Evolutionary conservation across 2,329 filamentous ascomycete genomes (phyloP).

Genomic region (Botrytis pseudocinerea): DNA sequence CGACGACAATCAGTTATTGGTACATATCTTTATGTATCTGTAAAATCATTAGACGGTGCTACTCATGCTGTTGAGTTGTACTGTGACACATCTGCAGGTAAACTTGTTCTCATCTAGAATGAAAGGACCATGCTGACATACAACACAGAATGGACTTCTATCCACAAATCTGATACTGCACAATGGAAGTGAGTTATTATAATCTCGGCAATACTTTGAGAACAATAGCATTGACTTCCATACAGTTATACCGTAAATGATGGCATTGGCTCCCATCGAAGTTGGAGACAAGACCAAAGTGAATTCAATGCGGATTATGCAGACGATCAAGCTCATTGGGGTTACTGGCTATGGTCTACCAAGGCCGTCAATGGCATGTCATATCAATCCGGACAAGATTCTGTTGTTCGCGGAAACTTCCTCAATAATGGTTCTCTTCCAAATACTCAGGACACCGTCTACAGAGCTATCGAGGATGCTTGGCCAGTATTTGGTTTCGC

Average conservation of each 20-base stretch:
- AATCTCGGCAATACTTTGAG: constrained; percentile 53
- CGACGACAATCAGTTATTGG: constrained; percentile 68
- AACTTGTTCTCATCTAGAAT: constrained; percentile 32
- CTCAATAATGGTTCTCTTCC: constrained; percentile 60
- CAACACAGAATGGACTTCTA: constrained; percentile 66
- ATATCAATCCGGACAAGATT: constrained; percentile 69
- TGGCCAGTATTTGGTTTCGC: constrained; percentile 80
- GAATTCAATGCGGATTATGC: constrained; percentile 39
- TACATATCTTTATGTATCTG: constrained; percentile 67
- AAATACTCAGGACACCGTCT: constrained; percentile 64
- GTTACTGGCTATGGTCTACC: constrained; percentile 74
- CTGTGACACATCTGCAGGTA: constrained; percentile 69
- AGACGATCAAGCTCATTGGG: constrained; percentile 69
- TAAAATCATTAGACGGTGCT: constrained; percentile 61
- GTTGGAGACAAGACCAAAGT: constrained; percentile 34
- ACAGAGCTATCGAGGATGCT: constrained; percentile 65
- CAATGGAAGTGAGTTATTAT: constrained; percentile 65
- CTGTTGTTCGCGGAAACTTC: constrained; percentile 65
- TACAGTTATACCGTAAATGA: constrained; percentile 33
- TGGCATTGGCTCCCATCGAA: constrained; percentile 33
- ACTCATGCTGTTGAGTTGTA: constrained; percentile 69
- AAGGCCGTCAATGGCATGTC: constrained; percentile 56
- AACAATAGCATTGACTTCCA: constrained; percentile 49
- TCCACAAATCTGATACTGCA: constrained; percentile 55
- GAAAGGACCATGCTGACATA: neutral